These are phyloP conservation scores for Corchorus olitorius DNA, from an alignment of 345 rosid genomes.

Conservation along the genomic window DNA sequence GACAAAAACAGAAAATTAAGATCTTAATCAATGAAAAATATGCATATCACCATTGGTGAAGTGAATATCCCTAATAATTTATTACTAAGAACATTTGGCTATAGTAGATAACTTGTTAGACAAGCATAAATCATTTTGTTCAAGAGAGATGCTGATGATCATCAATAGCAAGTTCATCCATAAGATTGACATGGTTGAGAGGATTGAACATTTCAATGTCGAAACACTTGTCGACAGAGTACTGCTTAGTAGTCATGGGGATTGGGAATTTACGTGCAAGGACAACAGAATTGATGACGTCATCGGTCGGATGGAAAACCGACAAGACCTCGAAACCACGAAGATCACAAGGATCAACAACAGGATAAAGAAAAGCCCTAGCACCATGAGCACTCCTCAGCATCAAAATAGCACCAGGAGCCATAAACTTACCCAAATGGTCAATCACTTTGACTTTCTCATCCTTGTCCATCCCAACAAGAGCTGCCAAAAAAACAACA, in stretches of 20 bases:
- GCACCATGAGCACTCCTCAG: slow-evolving; percentile 95
- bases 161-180: slow-evolving; percentile 66
- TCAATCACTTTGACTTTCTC: slow-evolving; percentile 59
- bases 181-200: slow-evolving; percentile 57
- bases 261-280: slow-evolving; percentile 56
- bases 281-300: slow-evolving; percentile 78
- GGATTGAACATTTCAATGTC: slow-evolving; percentile 58
- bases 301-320: slow-evolving; percentile 79
- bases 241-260: background rate
- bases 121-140: background rate
- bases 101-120: slow-evolving; percentile 8
- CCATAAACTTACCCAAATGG: slow-evolving; percentile 77
- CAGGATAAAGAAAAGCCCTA: slow-evolving; percentile 85
- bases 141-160: too few species aligned
- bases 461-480: slow-evolving; percentile 85
- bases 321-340: slow-evolving; percentile 73
- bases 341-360: slow-evolving; percentile 70
- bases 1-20: background rate
- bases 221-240: slow-evolving; percentile 47
- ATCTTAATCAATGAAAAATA: slow-evolving; percentile 1
- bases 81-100: background rate
- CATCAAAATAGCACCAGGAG: slow-evolving; percentile 69
- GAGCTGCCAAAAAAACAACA: slow-evolving; percentile 92
- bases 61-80: slow-evolving; percentile 1
- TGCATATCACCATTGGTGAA: background rate